Evolutionary conservation across 441 rosid genomes (phyloP), one percentile per base, ranked within the genome.

Genomic region (Erodium moschatum): DNA sequence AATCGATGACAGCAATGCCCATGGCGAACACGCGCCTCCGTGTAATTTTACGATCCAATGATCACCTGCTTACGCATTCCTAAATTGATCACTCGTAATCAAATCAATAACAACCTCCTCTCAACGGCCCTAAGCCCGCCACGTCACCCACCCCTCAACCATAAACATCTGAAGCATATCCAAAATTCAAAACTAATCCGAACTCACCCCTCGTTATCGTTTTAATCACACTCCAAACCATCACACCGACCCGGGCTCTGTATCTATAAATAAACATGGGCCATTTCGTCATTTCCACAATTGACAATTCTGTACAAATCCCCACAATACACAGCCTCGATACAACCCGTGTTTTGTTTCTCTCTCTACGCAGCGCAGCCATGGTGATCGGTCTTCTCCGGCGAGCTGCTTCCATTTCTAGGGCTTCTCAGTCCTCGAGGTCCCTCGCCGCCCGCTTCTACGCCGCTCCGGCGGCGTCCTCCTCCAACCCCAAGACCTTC

Each of bases 381-480:
- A 92, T 92, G 98, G 88, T 91, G 69, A 76, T 79, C 0, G 82
- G 84, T 27, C 74, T 89, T 73, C 79, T 89, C 54, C 81, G 87
- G 52, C 80, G 85, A 58, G 85, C 84, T 13, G 62, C 83, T 5
- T 65, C 86, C 0, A 69, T 76, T 64, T 72, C 87, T 0, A 77
- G 81, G 67, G 20, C 71, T 0, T 10, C 78, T 0, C 65, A 72
- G 60, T 4, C 83, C 7, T 35, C 78, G 3, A 66, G 87, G 20
- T 56, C 80, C 60, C 72, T 88, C 15, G 73, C 77, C 58, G 27
- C 78, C 11, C 72, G 93, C 13, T 70, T 73, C 42, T 82, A 82
- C 27, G 85, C 96, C 20, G 70, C 87, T 46, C 89, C 80, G 70
- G 65, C 83, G 4, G 86, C 84, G 42, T 24, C 27, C 27, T 24